Evolutionary conservation across 768 basidiomycete species (phyloP).

Genomic region (Multifurca ochricompacta): DNA sequence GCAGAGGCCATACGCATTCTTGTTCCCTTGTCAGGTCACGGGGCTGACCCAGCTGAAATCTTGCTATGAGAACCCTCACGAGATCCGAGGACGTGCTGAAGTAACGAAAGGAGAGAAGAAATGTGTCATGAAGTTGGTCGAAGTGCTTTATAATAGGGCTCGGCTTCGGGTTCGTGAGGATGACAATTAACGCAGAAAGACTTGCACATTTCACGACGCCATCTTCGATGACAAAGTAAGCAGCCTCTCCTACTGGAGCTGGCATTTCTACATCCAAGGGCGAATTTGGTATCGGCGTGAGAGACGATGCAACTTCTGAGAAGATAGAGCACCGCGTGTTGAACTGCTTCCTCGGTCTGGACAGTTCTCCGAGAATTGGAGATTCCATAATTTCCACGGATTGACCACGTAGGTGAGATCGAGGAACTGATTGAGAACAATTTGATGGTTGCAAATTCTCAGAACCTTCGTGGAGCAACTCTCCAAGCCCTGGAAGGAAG

Average conservation of each 20-base stretch:
- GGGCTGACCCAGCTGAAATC: slow-evolving; percentile 40
- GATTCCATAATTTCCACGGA: neutral
- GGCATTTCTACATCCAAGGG: neutral
- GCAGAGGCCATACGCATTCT: slow-evolving; percentile 50
- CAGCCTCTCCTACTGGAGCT: neutral
- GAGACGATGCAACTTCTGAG: neutral
- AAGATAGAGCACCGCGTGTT: neutral
- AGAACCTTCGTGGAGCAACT: neutral
- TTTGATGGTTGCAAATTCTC: neutral
- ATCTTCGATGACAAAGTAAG: neutral
- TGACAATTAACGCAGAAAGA: neutral
- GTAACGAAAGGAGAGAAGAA: slow-evolving; percentile 67
- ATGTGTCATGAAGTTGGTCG: slow-evolving; percentile 38
- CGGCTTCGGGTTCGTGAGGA: neutral
- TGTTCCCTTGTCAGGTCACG: neutral
- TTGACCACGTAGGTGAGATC: neutral
- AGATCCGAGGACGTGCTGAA: slow-evolving; percentile 48
- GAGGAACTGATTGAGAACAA: neutral
- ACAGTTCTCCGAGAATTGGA: neutral
- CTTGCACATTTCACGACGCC: neutral
- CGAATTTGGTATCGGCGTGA: neutral
- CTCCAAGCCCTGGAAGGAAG: neutral
- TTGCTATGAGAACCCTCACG: slow-evolving; percentile 36
- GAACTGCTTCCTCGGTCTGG: neutral
- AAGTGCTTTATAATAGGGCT: slow-evolving; percentile 31